A percentile compares a stretch with the other conserved stretches of the same genome.
Conservation (phyloP, 345 rosid genomes). For the Ricinus communis region DNA sequence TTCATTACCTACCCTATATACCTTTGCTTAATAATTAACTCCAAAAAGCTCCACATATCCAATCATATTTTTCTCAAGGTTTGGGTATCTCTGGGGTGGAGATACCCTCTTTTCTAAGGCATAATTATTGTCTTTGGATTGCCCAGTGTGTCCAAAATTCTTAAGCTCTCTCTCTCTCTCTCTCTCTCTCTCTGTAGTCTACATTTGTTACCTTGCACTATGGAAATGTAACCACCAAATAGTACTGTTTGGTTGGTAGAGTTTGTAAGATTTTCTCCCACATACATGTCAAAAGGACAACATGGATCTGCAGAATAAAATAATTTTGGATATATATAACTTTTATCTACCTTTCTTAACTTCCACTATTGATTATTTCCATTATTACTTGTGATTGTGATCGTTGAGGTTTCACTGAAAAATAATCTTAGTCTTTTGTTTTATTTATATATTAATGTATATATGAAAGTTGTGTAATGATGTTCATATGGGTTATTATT, state of each 20-base stretch:
- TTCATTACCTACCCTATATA: conserved; percentile 27
- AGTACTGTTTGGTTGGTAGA: neutral
- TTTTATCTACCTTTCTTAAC: too few species aligned
- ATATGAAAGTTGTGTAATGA: too few species aligned
- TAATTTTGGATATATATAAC: neutral
- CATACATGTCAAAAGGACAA: too few species aligned
- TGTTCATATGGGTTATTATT: neutral
- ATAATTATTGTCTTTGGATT: conserved; percentile 25
- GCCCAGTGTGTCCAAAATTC: neutral
- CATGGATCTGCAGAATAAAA: too few species aligned
- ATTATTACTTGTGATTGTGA: neutral
- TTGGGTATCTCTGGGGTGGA: conserved; percentile 9
- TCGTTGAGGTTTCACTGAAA: neutral
- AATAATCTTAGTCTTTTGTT: neutral
- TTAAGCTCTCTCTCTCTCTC: neutral
- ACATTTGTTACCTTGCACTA: neutral
- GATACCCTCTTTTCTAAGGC: conserved; percentile 13
- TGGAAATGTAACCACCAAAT: conserved; percentile 2
- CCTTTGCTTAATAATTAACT: too few species aligned
- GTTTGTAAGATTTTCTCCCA: neutral
- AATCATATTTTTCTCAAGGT: conserved; percentile 42
- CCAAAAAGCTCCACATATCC: neutral
- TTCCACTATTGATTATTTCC: conserved; percentile 4
- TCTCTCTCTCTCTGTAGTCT: too few species aligned
- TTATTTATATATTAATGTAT: too few species aligned